phyloP scores from a whole-genome alignment of 78 protist genomes.

The Dictyostelium intermedium region DNA sequence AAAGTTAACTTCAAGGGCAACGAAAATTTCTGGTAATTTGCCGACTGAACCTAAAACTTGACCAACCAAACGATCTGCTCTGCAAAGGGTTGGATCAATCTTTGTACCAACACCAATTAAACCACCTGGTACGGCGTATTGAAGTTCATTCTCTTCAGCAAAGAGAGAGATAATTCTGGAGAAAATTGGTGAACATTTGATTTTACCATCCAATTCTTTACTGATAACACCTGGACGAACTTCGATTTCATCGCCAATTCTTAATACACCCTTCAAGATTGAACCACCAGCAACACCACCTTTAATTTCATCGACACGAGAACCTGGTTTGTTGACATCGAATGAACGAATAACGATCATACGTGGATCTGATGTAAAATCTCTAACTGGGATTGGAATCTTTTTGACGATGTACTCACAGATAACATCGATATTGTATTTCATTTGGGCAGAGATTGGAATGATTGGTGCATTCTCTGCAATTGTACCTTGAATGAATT shows the following conservation, averaged over 20 bases:
- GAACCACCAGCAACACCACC: slow-evolving; percentile 99
- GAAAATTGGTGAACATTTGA: slow-evolving; percentile 93
- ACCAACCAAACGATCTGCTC: slow-evolving; percentile 99
- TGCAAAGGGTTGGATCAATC: slow-evolving; percentile 99
- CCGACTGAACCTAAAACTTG: slow-evolving; percentile 97
- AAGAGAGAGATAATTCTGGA: slow-evolving; percentile 93
- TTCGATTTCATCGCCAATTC: slow-evolving; percentile 98
- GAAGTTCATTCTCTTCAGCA: slow-evolving; percentile 96
- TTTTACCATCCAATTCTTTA: slow-evolving; percentile 87
- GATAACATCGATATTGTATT: slow-evolving; percentile 98
- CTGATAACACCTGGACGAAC: slow-evolving; percentile 98
- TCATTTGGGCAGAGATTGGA: slow-evolving; percentile 99
- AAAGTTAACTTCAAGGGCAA: slow-evolving; percentile 91
- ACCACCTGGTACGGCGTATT: slow-evolving; percentile 99
- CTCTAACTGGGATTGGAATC: slow-evolving; percentile 98
- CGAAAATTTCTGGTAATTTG: slow-evolving; percentile 94
- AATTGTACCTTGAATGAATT: slow-evolving; percentile 96
- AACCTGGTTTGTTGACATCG: slow-evolving; percentile 99
- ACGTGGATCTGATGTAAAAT: slow-evolving; percentile 95
- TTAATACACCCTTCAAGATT: slow-evolving; percentile 97
- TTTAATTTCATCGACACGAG: slow-evolving; percentile 92
- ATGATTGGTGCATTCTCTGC: slow-evolving; percentile 99
- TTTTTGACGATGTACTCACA: slow-evolving; percentile 94
- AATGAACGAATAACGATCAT: slow-evolving; percentile 99
- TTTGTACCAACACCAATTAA: slow-evolving; percentile 99